A percentile compares a stretch with the other conserved stretches of the same genome.
Evolutionary conservation across 2,329 filamentous ascomycete genomes (phyloP).

Genomic region (Thyridium curvatum): DNA sequence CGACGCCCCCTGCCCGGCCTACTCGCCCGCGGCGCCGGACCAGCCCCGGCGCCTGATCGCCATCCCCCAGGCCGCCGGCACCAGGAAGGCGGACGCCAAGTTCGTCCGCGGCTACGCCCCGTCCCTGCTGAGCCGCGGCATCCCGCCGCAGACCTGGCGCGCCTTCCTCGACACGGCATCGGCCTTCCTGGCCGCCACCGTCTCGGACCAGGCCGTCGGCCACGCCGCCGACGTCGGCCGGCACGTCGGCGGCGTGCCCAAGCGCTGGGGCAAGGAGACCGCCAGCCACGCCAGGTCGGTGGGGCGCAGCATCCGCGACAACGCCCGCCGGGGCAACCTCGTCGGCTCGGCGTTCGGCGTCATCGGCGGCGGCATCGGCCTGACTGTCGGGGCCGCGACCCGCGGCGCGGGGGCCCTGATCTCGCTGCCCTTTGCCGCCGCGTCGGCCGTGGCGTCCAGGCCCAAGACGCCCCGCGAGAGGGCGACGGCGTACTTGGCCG

Average conservation of each 20-base stretch:
- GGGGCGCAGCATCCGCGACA: constrained; percentile 24
- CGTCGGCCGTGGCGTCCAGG: constrained; percentile 25
- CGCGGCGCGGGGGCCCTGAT: constrained; percentile 26
- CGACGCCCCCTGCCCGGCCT: constrained; percentile 20
- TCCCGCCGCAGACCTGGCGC: constrained; percentile 14
- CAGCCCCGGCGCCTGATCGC: background rate
- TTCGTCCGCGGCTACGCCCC: constrained; percentile 17
- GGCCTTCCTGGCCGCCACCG: constrained; percentile 37
- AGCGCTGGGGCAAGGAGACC: constrained; percentile 27
- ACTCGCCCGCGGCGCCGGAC: constrained; percentile 7
- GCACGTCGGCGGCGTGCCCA: constrained; percentile 26
- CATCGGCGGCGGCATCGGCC: constrained; percentile 27
- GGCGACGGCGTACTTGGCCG: constrained; percentile 31
- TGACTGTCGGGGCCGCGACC: constrained; percentile 30
- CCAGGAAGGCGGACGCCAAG: constrained; percentile 11
- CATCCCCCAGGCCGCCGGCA: constrained; percentile 11
- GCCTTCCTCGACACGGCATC: constrained; percentile 30
- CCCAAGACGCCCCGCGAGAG: constrained; percentile 34
- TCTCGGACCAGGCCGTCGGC: constrained; percentile 33
- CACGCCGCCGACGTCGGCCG: constrained; percentile 34
- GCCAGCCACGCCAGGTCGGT: constrained; percentile 26
- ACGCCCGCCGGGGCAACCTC: constrained; percentile 31
- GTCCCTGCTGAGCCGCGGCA: constrained; percentile 15
- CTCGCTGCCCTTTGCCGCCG: constrained; percentile 24
- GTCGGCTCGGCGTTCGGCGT: constrained; percentile 28